Base-by-base conservation (phyloP, 2,329 filamentous ascomycete species). In the Aspergillus caelatus region DNA sequence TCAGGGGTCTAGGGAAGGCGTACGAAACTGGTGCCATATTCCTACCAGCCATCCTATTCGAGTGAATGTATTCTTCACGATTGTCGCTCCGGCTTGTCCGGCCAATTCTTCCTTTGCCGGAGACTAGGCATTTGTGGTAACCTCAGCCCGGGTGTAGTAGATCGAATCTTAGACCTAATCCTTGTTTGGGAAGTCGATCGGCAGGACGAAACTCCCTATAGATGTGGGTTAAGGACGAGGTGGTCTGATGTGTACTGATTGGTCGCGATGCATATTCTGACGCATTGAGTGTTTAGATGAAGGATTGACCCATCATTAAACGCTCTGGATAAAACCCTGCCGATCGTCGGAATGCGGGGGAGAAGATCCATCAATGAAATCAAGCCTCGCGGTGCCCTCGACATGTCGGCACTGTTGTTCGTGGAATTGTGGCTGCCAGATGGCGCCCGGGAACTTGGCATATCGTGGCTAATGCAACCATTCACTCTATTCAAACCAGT, bases 301-400 rank as follows among this genome's bases (percentile, higher is more conserved):
- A 66, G 54, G 60, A 57, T 64, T 62, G 61, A 62, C 62, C 60
- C 62, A 65, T 61, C 60, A 56, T 60, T 61, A 23, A 60, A 58
- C 52, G 61, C 16, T 14, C 28, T 41, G 58, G 23, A 61, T 68
- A 30, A 64, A 64, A 58, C 57, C 62, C 62, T 66, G 63, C 60
- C 65, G 63, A 71, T 71, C 67, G n/a, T 57, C 61, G 62, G 63
- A 54, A 48, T 68, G 65, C 63, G 66, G 65, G 52, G 62, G 65
- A 55, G 59, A 57, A 57, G 57, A 65, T 66, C 61, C 68, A 63
- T 70, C 68, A 70, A 70, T 70, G 54, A 64, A 36, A 58, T 57
- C 56, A 48, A 61, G 19, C 30, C 32, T 56, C 45, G 32, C 32
- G 16, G 28, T 32, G 23, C 50, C 48, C 26, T 36, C 30, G 11